A percentile compares a stretch with the other conserved stretches of the same genome.
phyloP scores from a whole-genome alignment of 345 rosid genomes.

The Moricandia moricandioides region DNA sequence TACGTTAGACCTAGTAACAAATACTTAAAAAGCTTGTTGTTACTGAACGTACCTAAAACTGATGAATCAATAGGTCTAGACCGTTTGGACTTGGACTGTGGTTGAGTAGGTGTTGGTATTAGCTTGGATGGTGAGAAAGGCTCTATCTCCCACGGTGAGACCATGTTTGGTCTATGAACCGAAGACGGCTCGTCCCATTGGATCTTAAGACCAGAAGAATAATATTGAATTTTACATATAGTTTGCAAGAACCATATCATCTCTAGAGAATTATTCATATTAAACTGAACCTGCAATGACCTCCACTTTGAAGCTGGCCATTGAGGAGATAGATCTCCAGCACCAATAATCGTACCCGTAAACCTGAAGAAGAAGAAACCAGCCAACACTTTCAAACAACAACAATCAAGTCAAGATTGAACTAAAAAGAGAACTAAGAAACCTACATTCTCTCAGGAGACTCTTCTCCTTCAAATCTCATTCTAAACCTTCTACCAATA shows the following conservation, averaged over 20 bases:
- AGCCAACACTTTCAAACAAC: neutral
- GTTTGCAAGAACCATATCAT: neutral
- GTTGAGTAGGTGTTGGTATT: slow-evolving; percentile 40
- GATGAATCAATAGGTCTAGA: slow-evolving; percentile 48
- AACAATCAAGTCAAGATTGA: neutral
- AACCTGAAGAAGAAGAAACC: slow-evolving; percentile 45
- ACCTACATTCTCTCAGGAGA: slow-evolving; percentile 64
- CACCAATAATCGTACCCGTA: slow-evolving; percentile 68
- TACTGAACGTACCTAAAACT: slow-evolving; percentile 40
- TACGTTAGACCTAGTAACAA: neutral
- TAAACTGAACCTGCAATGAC: slow-evolving; percentile 55
- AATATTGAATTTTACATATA: neutral
- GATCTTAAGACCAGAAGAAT: slow-evolving; percentile 37
- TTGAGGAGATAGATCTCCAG: slow-evolving; percentile 54
- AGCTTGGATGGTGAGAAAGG: slow-evolving; percentile 46
- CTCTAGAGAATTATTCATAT: neutral
- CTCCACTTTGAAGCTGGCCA: slow-evolving; percentile 77
- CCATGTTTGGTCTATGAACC: slow-evolving; percentile 63
- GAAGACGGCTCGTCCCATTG: slow-evolving; percentile 81
- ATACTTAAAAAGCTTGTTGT: neutral
- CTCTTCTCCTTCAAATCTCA: slow-evolving; percentile 81
- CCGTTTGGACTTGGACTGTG: slow-evolving; percentile 55
- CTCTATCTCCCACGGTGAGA: slow-evolving; percentile 82
- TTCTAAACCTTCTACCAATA: slow-evolving; percentile 65
- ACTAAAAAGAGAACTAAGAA: neutral